Conservation (phyloP, 2,329 filamentous ascomycete genomes). For the Lithohypha guttulata region DNA sequence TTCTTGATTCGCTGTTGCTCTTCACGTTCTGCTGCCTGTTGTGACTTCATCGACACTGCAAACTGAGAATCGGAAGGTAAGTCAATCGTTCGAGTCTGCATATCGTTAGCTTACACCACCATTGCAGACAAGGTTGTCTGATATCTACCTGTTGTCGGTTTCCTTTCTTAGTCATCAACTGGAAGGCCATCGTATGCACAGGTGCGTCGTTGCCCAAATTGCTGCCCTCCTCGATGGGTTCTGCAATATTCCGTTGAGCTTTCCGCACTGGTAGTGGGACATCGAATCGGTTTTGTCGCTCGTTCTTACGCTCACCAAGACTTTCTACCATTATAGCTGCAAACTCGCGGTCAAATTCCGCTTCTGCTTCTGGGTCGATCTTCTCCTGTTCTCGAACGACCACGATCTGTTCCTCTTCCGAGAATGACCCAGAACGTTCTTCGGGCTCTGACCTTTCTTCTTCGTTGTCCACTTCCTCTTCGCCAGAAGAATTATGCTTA, state of each 20-base stretch:
- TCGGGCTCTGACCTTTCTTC: constrained; percentile 35
- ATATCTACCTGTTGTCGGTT: constrained; percentile 75
- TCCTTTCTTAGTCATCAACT: constrained; percentile 86
- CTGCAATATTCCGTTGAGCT: constrained; percentile 48
- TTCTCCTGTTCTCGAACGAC: constrained; percentile 86
- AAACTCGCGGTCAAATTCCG: constrained; percentile 95
- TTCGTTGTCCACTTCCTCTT: constrained; percentile 36
- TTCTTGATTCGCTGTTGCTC: constrained; percentile 99
- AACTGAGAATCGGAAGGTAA: constrained; percentile 81
- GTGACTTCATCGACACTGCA: constrained; percentile 88
- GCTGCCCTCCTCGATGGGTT: constrained; percentile 27
- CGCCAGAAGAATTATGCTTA: constrained; percentile 33
- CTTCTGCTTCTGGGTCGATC: constrained; percentile 84
- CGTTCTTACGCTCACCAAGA: constrained; percentile 87
- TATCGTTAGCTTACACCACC: constrained; percentile 10
- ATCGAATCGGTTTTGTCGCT: constrained; percentile 88
- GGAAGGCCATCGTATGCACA: constrained; percentile 80
- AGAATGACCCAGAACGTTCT: constrained; percentile 32
- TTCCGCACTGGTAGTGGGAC: constrained; percentile 89
- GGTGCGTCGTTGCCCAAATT: constrained; percentile 13
- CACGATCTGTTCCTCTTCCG: constrained; percentile 77
- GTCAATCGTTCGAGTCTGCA: constrained; percentile 78
- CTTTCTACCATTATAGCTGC: constrained; percentile 98
- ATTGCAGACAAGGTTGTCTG: not conserved
- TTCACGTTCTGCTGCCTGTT: constrained; percentile 88